Base-by-base conservation (phyloP, 768 basidiomycete species). In the Pleurotus salmoneostramineus region DNA sequence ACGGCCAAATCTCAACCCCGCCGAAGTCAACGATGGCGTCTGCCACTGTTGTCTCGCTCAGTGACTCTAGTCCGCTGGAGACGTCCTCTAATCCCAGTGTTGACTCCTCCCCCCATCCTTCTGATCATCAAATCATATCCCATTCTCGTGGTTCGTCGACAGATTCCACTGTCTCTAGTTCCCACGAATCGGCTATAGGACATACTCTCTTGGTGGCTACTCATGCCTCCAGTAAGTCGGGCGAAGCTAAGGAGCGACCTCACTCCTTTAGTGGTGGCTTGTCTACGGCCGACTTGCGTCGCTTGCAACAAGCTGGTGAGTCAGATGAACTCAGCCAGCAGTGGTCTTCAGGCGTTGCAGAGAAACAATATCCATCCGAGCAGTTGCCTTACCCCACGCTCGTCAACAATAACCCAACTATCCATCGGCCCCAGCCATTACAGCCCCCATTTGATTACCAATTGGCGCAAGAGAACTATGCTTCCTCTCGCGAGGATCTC, bases 81-180 rank as follows among this genome's bases (percentile, higher is more conserved):
- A 83, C 87, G 7, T 82, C 83, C 35, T 91, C 88, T 34, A 84
- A 80, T 65, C 78, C 83, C 54, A 91, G 89, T 67, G 75, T 84
- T 50, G 86, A 83, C 63, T 91, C 89, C 50, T 89, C 89, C 36
- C 87, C 89, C 15, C 83, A 85, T 56, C 72, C 80, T 45, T 80
- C 84, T 60, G 87, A 89, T 62, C 85, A 87, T 69, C 80, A 81
- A 59, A 83, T 85, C 64, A 77, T 83, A 32, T 85, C 87, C 61
- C 90, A 91, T 71, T 91, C 90, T 61, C 84, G 90, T 56, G 91
- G 87, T 54, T 91, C 89, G 31, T 91, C 91, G n/a, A 84, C 87
- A 61, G 90, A 91, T 71, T 87, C 86, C 34, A 80, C 85, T 32
- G 76, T 79, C 50, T 84, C 83, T 4, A 78, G 76, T 66, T 82